A percentile compares a stretch with the other conserved stretches of the same genome.
These are phyloP conservation scores for Hygrophoropsis aurantiaca DNA, from an alignment of 768 basidiomycete genomes.

Conservation along the genomic window DNA sequence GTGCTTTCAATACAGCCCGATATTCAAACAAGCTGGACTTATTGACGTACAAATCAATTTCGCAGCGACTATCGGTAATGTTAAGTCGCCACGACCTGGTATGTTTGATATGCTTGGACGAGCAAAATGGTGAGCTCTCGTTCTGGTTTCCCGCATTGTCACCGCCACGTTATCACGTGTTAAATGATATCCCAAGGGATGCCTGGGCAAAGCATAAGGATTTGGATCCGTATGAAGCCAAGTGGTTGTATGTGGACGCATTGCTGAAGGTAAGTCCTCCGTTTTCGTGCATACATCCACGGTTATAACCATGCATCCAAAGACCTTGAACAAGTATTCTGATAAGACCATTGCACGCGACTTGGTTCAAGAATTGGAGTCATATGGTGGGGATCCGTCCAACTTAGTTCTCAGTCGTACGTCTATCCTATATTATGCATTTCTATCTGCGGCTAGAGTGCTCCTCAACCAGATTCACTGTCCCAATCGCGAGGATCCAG, in stretches of 20 bases:
- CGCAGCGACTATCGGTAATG: slow-evolving; percentile 88
- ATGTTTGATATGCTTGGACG: slow-evolving; percentile 90
- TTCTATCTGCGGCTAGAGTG: not conserved
- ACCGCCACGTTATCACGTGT: slow-evolving; percentile 19
- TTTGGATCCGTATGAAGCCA: slow-evolving; percentile 74
- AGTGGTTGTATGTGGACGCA: slow-evolving; percentile 87
- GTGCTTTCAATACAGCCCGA: slow-evolving; percentile 37
- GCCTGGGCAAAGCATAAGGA: slow-evolving; percentile 95
- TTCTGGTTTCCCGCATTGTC: not conserved
- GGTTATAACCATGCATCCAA: not conserved
- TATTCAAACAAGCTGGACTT: slow-evolving; percentile 8
- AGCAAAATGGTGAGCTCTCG: slow-evolving; percentile 79
- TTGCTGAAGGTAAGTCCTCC: slow-evolving; percentile 63
- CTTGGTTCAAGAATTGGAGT: slow-evolving; percentile 74
- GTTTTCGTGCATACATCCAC: not conserved
- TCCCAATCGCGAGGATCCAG: slow-evolving; percentile 56
- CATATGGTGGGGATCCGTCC: slow-evolving; percentile 67
- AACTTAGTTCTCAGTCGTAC: slow-evolving; percentile 68
- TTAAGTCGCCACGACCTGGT: slow-evolving; percentile 73
- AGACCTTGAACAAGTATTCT: slow-evolving; percentile 82
- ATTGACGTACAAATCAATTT: not conserved
- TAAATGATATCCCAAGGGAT: slow-evolving; percentile 56
- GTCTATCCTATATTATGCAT: slow-evolving; percentile 19
- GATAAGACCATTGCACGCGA: slow-evolving; percentile 77
- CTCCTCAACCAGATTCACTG: slow-evolving; percentile 30